Evolutionary conservation across 1,139 yeast species (phyloP).

Genomic region (Hyphopichia burtonii): DNA sequence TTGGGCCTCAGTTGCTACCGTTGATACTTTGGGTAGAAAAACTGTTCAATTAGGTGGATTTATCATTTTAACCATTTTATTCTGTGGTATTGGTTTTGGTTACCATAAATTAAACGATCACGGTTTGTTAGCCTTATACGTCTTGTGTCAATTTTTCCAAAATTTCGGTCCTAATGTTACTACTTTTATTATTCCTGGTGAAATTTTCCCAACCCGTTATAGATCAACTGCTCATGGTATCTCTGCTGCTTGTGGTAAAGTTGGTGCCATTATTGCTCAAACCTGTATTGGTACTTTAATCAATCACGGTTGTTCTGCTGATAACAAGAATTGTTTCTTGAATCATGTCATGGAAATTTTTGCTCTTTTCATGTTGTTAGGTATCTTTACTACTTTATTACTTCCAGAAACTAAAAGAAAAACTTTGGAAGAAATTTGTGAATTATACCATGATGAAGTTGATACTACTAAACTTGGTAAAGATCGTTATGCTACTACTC

Average conservation of each 20-base stretch:
- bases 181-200: conserved; percentile 95
- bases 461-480: conserved; percentile 45
- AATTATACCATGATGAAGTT: conserved; percentile 75
- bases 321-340: conserved; percentile 67
- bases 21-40: conserved; percentile 80
- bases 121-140: conserved; percentile 73
- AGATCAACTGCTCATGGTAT: conserved; percentile 98
- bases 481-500: conserved; percentile 31
- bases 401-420: conserved; percentile 89
- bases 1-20: conserved; percentile 75
- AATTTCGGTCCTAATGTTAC: conserved; percentile 96
- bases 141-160: conserved; percentile 79
- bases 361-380: conserved; percentile 85
- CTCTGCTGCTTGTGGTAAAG: conserved; percentile 93
- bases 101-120: conserved; percentile 61
- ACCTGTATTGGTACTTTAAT: conserved; percentile 83
- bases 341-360: conserved; percentile 92
- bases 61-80: conserved; percentile 61
- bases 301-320: conserved; percentile 68
- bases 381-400: conserved; percentile 61
- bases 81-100: conserved; percentile 77
- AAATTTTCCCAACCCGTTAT: conserved; percentile 93
- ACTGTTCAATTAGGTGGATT: conserved; percentile 77
- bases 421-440: conserved; percentile 80
- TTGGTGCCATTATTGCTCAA: conserved; percentile 96